phyloP scores from a whole-genome alignment of 352 stramenopile genomes.

The Phytophthora quininea region DNA sequence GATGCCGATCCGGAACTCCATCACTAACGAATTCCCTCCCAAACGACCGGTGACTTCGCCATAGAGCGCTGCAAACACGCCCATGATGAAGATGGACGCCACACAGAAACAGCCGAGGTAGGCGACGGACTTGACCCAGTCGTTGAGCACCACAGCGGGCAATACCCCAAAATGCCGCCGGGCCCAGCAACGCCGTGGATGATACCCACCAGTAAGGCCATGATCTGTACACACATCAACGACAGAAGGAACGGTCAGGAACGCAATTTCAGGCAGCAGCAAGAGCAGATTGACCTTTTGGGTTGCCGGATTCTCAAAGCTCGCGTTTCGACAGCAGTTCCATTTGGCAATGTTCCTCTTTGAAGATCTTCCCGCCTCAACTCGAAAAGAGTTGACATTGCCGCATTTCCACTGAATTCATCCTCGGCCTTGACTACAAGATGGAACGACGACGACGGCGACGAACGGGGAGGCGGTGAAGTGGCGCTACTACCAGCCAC shows the following conservation, averaged over 20 bases:
- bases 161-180: conserved; percentile 88
- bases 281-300: conserved; percentile 32
- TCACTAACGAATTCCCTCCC: conserved; percentile 51
- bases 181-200: conserved; percentile 89
- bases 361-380: conserved; percentile 6
- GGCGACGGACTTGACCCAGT: conserved; percentile 67
- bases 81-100: conserved; percentile 92
- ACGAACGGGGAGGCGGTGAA: not conserved
- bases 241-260: not conserved
- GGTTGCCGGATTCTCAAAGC: conserved; percentile 57
- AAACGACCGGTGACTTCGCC: conserved; percentile 70
- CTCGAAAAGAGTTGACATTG: not conserved
- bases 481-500: not conserved
- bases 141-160: conserved; percentile 50
- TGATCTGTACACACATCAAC: conserved; percentile 37
- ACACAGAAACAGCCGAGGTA: conserved; percentile 91
- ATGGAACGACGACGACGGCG: conserved; percentile 30
- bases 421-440: conserved; percentile 25
- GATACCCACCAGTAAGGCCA: conserved; percentile 83
- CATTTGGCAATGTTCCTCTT: conserved; percentile 23
- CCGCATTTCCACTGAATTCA: conserved; percentile 7
- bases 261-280: not conserved
- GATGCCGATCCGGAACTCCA: conserved; percentile 76
- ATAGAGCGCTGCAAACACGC: conserved; percentile 87
- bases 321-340: conserved; percentile 40